These are phyloP conservation scores for Platanthera zijinensis DNA, from an alignment of 106 monocot genomes.

Conservation along the genomic window DNA sequence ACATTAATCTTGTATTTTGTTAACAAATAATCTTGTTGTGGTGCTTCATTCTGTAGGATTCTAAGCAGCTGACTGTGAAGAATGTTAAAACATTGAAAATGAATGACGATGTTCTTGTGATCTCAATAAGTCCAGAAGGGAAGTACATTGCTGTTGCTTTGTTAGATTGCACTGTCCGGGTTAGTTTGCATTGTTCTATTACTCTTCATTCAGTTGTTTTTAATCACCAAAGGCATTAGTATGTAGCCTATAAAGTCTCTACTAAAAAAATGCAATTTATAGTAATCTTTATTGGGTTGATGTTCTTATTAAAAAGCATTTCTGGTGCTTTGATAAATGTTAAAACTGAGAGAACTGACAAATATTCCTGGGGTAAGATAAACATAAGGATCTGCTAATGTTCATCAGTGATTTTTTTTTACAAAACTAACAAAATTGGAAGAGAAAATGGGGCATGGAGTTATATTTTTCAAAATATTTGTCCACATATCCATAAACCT, in stretches of 20 bases:
- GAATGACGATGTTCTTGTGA: conserved; percentile 66
- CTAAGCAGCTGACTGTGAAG: conserved; percentile 59
- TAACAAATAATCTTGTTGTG: neutral
- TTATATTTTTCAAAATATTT: neutral
- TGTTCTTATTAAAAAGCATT: no score
- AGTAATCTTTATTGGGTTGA: neutral
- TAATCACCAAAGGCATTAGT: neutral
- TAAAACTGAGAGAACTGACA: no score
- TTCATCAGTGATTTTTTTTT: neutral
- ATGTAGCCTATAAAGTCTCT: neutral
- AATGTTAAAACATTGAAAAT: conserved; percentile 84
- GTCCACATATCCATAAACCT: neutral
- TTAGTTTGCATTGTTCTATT: conserved; percentile 13
- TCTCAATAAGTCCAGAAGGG: conserved; percentile 68
- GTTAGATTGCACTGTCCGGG: conserved; percentile 60
- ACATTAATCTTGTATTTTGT: neutral
- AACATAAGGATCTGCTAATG: neutral
- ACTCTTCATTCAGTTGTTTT: neutral
- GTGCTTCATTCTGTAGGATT: conserved; percentile 36
- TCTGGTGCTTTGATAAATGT: no score
- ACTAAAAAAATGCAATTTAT: neutral
- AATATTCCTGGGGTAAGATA: no score
- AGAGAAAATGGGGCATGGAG: neutral
- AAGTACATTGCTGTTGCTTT: conserved; percentile 85
- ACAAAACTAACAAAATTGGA: neutral